These are phyloP conservation scores for Saccharomyces hybrid DNA, from an alignment of 1,139 yeast genomes.

Conservation along the genomic window DNA sequence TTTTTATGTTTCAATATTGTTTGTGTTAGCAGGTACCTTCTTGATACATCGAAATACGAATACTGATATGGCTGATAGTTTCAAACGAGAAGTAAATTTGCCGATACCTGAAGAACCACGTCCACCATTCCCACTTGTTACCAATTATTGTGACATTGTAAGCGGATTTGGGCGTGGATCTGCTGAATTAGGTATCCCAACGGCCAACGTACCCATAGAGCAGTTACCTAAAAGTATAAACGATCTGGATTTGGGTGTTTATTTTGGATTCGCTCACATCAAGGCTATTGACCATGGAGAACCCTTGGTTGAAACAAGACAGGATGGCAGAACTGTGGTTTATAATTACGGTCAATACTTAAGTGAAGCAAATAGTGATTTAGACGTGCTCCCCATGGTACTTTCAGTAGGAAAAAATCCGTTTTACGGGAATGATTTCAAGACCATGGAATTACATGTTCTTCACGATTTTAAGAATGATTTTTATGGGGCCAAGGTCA, in stretches of 20 bases:
- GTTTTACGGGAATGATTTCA: constrained; percentile 57
- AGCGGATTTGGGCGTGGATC: constrained; percentile 97
- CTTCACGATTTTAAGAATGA: constrained; percentile 58
- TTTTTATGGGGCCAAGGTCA: constrained; percentile 78
- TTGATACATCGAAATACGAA: not conserved
- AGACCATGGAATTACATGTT: constrained; percentile 81
- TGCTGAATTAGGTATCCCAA: constrained; percentile 86
- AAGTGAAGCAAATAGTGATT: constrained; percentile 32
- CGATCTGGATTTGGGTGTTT: constrained; percentile 69
- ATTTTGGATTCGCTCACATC: constrained; percentile 69
- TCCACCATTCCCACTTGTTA: constrained; percentile 60
- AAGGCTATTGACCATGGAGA: constrained; percentile 12
- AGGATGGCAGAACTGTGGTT: constrained; percentile 38
- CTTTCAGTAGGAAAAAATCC: constrained; percentile 97
- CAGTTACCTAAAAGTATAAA: constrained; percentile 37
- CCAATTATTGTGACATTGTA: constrained; percentile 47
- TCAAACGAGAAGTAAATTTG: constrained; percentile 13
- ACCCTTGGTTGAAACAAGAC: constrained; percentile 22
- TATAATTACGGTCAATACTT: constrained; percentile 58
- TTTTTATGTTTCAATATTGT: not conserved
- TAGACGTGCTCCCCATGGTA: constrained; percentile 65
- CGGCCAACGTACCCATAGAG: constrained; percentile 78
- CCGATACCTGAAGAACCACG: constrained; percentile 43
- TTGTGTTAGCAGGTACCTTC: not conserved
- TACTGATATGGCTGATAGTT: not conserved